Evolutionary conservation across 2,329 filamentous ascomycete species (phyloP).

Genomic region (Metarhizium sp.): DNA sequence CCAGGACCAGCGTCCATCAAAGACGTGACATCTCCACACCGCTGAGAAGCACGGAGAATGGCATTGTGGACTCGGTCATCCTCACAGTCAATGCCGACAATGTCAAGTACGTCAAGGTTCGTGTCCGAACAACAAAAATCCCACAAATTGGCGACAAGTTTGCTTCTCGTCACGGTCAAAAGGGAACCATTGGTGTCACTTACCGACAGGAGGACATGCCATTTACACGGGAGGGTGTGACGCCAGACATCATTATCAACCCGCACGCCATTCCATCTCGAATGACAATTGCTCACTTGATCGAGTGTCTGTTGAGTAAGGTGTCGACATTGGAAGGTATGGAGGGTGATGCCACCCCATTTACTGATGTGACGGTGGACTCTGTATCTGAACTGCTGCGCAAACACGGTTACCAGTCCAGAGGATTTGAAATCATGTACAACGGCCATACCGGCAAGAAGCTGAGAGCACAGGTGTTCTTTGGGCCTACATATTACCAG

Average conservation of each 20-base stretch:
- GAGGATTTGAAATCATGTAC: constrained; percentile 98
- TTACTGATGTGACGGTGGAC: constrained; percentile 95
- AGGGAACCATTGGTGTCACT: constrained; percentile 97
- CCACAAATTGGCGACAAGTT: constrained; percentile 99
- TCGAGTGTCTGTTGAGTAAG: constrained; percentile 96
- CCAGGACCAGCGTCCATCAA: constrained; percentile 79
- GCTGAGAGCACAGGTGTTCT: constrained; percentile 87
- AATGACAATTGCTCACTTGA: constrained; percentile 99
- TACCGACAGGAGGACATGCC: constrained; percentile 99
- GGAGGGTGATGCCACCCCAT: constrained; percentile 95
- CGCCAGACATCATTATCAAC: constrained; percentile 96
- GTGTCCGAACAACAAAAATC: constrained; percentile 93
- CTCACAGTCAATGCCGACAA: constrained; percentile 93
- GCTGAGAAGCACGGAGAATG: constrained; percentile 88
- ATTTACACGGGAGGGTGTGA: constrained; percentile 83
- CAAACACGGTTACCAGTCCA: constrained; percentile 88
- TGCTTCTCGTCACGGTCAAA: constrained; percentile 96
- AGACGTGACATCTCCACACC: constrained; percentile 96
- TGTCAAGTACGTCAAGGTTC: constrained; percentile 92
- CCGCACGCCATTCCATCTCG: constrained; percentile 98
- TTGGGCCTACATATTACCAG: constrained; percentile 98
- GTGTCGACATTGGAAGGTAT: constrained; percentile 87
- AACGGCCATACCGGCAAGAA: constrained; percentile 96
- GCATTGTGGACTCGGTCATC: constrained; percentile 89
- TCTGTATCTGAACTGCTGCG: constrained; percentile 79